Evolutionary conservation across 495 filamentous ascomycete species (phyloP).

Genomic region (Astrothelium subdiscretum): DNA sequence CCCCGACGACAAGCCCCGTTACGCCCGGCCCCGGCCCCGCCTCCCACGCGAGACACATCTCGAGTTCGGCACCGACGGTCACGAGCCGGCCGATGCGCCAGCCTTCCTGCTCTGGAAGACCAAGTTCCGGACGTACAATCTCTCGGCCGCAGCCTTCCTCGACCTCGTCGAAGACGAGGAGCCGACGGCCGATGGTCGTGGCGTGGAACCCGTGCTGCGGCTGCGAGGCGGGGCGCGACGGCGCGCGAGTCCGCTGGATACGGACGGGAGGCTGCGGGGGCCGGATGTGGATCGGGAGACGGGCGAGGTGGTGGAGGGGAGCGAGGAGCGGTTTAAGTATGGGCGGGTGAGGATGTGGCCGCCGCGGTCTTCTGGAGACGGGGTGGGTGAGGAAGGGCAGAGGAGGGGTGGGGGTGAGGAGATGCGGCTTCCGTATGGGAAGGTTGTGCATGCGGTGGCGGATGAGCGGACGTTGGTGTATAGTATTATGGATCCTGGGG

Average conservation of each 20-base stretch:
- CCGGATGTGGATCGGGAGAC: background rate
- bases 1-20: constrained; percentile 13
- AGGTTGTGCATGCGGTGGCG: background rate
- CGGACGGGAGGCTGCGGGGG: background rate
- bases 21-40: constrained; percentile 9
- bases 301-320: background rate
- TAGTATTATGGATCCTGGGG: background rate
- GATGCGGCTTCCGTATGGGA: background rate
- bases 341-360: background rate
- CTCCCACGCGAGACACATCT: constrained; percentile 12
- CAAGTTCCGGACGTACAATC: constrained; percentile 20
- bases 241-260: background rate
- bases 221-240: background rate
- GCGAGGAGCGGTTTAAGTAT: background rate
- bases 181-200: too few species aligned
- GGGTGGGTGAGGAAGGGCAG: background rate
- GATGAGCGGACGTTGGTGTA: constrained; percentile 3
- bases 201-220: too few species aligned
- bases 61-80: constrained; percentile 7
- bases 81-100: background rate
- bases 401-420: background rate
- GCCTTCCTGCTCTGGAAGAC: constrained; percentile 21
- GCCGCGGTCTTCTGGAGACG: background rate
- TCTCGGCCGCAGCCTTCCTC: constrained; percentile 18
- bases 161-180: constrained; percentile 22